These are phyloP conservation scores for Myxozyma lipomycoides DNA, from an alignment of 805 yeast genomes.

Conservation along the genomic window DNA sequence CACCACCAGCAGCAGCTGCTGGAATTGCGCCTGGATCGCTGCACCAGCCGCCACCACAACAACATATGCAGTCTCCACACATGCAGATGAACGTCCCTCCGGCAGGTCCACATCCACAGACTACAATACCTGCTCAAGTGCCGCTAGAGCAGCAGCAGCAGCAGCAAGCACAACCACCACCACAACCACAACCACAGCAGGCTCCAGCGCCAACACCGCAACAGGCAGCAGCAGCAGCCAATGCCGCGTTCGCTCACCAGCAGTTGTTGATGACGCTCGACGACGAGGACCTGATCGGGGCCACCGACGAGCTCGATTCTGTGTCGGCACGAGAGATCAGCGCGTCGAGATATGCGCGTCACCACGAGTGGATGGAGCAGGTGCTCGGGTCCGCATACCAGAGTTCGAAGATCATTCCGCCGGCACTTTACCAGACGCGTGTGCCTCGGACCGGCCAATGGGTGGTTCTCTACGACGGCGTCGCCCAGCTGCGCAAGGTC, in stretches of 20 bases:
- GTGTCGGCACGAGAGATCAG: constrained; percentile 43
- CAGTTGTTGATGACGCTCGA: constrained; percentile 15
- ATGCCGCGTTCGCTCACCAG: constrained; percentile 11
- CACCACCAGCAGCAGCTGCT: constrained; percentile 1
- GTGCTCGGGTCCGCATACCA: constrained; percentile 38
- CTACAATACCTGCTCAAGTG: not conserved
- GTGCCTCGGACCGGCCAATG: not conserved
- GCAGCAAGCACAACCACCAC: not conserved
- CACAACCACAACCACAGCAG: not conserved
- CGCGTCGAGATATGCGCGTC: constrained; percentile 41
- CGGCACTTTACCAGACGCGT: constrained; percentile 14
- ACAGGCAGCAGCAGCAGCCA: not conserved
- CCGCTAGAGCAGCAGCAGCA: constrained; percentile 4
- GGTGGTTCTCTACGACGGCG: constrained; percentile 17
- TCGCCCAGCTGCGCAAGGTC: constrained; percentile 11
- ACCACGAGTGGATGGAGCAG: constrained; percentile 46
- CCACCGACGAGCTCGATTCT: constrained; percentile 39
- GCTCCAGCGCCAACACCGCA: not conserved
- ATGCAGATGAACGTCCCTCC: constrained; percentile 5
- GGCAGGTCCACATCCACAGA: not conserved
- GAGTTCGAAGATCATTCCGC: constrained; percentile 18
- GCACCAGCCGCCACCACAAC: not conserved
- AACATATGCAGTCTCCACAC: constrained; percentile 1
- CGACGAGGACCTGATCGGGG: constrained; percentile 23
- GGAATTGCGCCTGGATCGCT: not conserved